Evolutionary conservation across 495 filamentous ascomycete genomes (phyloP).

Genomic region (Xylaria venustula): DNA sequence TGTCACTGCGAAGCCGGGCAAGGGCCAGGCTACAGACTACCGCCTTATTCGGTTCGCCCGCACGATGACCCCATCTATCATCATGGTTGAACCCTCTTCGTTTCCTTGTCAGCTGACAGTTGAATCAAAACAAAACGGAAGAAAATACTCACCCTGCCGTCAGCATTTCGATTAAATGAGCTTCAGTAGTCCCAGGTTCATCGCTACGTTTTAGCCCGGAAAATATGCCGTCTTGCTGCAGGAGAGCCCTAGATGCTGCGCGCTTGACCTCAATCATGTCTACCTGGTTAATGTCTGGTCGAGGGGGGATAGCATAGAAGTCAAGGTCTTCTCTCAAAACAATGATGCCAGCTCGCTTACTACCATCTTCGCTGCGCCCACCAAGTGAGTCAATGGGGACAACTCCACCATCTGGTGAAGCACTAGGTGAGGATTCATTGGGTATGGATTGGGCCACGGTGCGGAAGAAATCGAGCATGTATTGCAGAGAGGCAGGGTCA

Average conservation of each 20-base stretch:
- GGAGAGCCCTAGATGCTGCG: slow-evolving; percentile 79
- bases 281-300: slow-evolving; percentile 73
- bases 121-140: slow-evolving; percentile 1
- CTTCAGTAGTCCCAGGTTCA: slow-evolving; percentile 93
- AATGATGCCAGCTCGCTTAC: slow-evolving; percentile 91
- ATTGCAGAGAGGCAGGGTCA: slow-evolving; percentile 91
- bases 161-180: slow-evolving; percentile 99
- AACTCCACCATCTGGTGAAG: slow-evolving; percentile 60
- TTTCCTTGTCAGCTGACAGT: slow-evolving; percentile 10
- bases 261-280: slow-evolving; percentile 98
- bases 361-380: slow-evolving; percentile 45
- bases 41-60: slow-evolving; percentile 93
- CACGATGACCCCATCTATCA: slow-evolving; percentile 93
- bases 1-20: slow-evolving; percentile 87
- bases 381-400: slow-evolving; percentile 55
- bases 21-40: slow-evolving; percentile 96
- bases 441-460: slow-evolving; percentile 93
- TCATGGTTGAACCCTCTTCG: slow-evolving; percentile 91
- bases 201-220: slow-evolving; percentile 92
- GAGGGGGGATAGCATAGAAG: slow-evolving; percentile 95
- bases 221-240: slow-evolving; percentile 94
- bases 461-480: slow-evolving; percentile 99
- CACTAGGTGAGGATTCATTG: slow-evolving; percentile 59
- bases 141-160: slow-evolving; percentile 77
- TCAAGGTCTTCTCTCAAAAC: slow-evolving; percentile 95